Evolutionary conservation across 768 basidiomycete genomes (phyloP).

Genomic region (Auricularia sp.): DNA sequence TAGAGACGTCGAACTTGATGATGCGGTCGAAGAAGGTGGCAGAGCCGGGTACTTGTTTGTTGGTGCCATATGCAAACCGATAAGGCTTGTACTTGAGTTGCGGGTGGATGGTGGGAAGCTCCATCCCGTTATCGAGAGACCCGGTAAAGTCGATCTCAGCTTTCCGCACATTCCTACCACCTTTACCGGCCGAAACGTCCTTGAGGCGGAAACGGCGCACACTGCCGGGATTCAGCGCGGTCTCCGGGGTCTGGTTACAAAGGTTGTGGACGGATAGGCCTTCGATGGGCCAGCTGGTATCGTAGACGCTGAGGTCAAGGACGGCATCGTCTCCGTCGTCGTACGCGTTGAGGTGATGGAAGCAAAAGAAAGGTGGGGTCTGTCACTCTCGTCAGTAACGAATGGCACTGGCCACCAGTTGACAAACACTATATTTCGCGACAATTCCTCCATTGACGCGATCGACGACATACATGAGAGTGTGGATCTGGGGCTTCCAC

Average conservation of each 20-base stretch:
- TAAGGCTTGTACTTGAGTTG: slow-evolving; percentile 20
- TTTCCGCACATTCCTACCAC: slow-evolving; percentile 8
- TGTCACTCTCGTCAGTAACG: too few species aligned
- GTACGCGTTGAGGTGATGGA: slow-evolving; percentile 32
- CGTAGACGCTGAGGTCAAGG: slow-evolving; percentile 27
- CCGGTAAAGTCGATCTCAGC: slow-evolving; percentile 14
- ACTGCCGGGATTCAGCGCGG: slow-evolving; percentile 11
- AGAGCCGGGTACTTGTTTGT: slow-evolving; percentile 3
- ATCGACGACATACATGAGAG: slow-evolving; percentile 26
- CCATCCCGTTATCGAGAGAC: slow-evolving; percentile 9
- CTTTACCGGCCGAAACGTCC: slow-evolving; percentile 13
- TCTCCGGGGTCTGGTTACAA: slow-evolving; percentile 9
- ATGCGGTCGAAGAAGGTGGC: too few species aligned
- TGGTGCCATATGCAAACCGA: slow-evolving; percentile 10
- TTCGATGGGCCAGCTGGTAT: slow-evolving; percentile 23
- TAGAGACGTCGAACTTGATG: too few species aligned
- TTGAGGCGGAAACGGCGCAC: slow-evolving; percentile 24
- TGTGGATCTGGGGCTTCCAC: slow-evolving; percentile 20
- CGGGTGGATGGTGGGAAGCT: slow-evolving; percentile 28
- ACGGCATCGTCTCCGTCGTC: slow-evolving; percentile 24
- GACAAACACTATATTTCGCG: too few species aligned
- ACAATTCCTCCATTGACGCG: too few species aligned
- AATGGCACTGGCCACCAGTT: too few species aligned
- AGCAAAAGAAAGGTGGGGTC: slow-evolving; percentile 27
- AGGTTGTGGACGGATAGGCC: too few species aligned